Base-by-base conservation (phyloP, 805 yeast genomes). In the Wickerhamomyces chambardii region DNA sequence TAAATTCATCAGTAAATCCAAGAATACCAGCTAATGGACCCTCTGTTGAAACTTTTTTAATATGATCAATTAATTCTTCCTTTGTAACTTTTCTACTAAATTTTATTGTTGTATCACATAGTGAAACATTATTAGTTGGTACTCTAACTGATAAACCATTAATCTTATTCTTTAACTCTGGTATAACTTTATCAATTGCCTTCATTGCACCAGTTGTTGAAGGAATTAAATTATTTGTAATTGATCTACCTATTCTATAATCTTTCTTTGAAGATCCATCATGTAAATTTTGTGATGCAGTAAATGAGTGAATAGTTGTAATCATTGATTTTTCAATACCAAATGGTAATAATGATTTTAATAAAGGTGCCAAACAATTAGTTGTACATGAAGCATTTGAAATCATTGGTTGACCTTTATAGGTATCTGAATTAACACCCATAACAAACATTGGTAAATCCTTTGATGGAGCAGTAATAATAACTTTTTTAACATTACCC, bases 231-330 rank as follows among this genome's bases (percentile, higher is more conserved):
- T 77, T 76, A 56, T 77, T 82, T 43, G 81, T 73, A 56, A 83
- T 83, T 51, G 83, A 74, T 69, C 84, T 72, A 61, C 83, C 84
- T 66, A 83, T 82, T 73, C 84, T 75, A 83, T 83, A 76, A 68
- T 76, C 84, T 67, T 77, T 77, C 67, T 74, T 79, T 59, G 84
- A 76, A 57, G 83, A 80, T 66, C 83, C 83, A 58, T 77, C 84
- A 51, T 76, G 83, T 43, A 82, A 75, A 68, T 76, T 76, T 63
- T 77, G 83, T 46, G 83, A 72, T 42, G 83, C 83, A 43, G 83
- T 76, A 64, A 73, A 66, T 55, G 82, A 73, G 69, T 76, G 83
- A 42, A 75, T 81, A 44, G 83, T 75, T 65, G 84, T 76, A 83
- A 77, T 77, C 59, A 77, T 70, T 65, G 80, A 83, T 64, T 77